These are phyloP conservation scores for Emericellopsis atlantica DNA, from an alignment of 2,329 filamentous ascomycete species.

Conservation along the genomic window DNA sequence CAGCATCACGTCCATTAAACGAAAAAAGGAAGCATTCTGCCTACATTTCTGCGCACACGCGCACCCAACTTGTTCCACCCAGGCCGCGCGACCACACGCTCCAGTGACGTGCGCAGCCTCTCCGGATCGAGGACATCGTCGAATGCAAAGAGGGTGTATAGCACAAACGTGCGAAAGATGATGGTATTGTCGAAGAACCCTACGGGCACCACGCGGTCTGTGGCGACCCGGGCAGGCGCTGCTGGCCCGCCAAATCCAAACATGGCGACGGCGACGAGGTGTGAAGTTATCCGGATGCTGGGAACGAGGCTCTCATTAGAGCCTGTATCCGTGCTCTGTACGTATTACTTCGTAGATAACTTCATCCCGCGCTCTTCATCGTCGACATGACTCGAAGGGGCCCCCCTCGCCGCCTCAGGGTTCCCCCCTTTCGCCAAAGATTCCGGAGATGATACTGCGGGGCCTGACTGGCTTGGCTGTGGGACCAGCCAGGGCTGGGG, in stretches of 20 bases:
- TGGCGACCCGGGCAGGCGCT: background rate
- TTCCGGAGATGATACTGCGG: too few species aligned
- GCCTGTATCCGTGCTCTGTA: too few species aligned
- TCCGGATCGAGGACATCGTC: conserved; percentile 12
- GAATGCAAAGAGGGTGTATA: conserved; percentile 12
- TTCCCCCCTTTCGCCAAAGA: too few species aligned
- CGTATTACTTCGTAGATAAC: too few species aligned
- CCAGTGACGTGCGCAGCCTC: conserved; percentile 7
- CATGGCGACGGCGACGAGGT: background rate
- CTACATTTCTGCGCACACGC: conserved; percentile 9
- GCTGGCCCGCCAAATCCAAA: background rate
- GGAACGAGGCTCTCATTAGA: too few species aligned
- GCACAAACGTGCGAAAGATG: conserved; percentile 8
- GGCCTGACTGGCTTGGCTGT: too few species aligned
- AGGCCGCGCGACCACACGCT: conserved; percentile 5
- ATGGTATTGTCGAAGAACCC: conserved; percentile 12
- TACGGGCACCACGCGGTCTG: conserved; percentile 10
- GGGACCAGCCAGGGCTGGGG: too few species aligned
- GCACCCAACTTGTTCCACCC: conserved; percentile 13
- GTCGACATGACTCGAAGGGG: too few species aligned
- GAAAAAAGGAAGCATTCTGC: background rate
- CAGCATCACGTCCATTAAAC: too few species aligned
- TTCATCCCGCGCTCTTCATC: too few species aligned
- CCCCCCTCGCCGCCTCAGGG: too few species aligned
- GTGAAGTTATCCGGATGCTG: too few species aligned